Evolutionary conservation across 805 yeast genomes (phyloP).

Genomic region (Saccharomycopsis amapae): DNA sequence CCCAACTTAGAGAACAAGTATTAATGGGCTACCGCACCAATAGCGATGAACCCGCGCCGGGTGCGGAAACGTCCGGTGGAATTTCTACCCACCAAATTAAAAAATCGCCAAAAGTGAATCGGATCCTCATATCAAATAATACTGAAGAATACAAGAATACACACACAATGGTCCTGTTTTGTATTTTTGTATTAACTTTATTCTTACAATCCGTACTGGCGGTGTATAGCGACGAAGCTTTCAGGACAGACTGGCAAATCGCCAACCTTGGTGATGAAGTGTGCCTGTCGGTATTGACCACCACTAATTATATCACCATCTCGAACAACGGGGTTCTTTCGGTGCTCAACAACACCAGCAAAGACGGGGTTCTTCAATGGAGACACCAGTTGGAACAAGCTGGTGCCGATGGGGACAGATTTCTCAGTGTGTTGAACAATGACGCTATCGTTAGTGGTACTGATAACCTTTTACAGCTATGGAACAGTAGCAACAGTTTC

Average conservation of each 20-base stretch:
- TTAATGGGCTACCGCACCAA: not conserved
- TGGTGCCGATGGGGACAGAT: not conserved
- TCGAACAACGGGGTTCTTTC: slow-evolving; percentile 28
- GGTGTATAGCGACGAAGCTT: slow-evolving; percentile 35
- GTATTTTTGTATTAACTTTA: not conserved
- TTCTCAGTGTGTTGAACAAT: not conserved
- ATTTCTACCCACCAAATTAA: too few species aligned
- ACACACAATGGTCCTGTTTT: not conserved
- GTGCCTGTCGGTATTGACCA: slow-evolving; percentile 15
- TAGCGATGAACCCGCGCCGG: not conserved
- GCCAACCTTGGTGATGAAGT: slow-evolving; percentile 28
- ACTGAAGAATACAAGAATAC: too few species aligned
- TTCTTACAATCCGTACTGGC: slow-evolving; percentile 14
- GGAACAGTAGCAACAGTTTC: slow-evolving; percentile 11
- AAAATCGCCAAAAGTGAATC: too few species aligned
- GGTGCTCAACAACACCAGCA: slow-evolving; percentile 22
- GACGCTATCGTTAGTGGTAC: not conserved
- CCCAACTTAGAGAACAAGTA: not conserved
- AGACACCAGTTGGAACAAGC: slow-evolving; percentile 28
- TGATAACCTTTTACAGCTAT: slow-evolving; percentile 7
- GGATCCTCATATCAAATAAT: too few species aligned
- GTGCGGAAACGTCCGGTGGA: too few species aligned
- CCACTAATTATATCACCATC: slow-evolving; percentile 24
- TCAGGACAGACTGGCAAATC: slow-evolving; percentile 39
- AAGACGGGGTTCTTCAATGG: slow-evolving; percentile 27